Evolutionary conservation across 352 stramenopile species (phyloP), one percentile per base, ranked within the genome.

Genomic region (Phytophthora hybrid): DNA sequence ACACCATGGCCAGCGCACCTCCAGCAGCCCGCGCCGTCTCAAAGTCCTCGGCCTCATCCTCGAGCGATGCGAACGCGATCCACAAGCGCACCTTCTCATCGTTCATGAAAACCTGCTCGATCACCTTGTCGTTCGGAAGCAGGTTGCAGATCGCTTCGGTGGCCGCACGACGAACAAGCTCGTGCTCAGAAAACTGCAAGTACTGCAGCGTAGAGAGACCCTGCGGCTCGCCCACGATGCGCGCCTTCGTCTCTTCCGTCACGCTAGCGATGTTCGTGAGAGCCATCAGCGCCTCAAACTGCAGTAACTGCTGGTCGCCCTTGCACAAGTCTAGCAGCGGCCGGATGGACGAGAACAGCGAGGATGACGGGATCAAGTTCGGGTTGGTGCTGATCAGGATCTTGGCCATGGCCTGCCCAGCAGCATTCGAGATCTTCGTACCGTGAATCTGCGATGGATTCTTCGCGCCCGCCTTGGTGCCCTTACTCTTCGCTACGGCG

Each of bases 101-200:
- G 53, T 98, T 96, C 72, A 88, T 72, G 39, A 99, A 96, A n/a
- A 98, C 77, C 66, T 96, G 93, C 16, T 97, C 87, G 29, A 99
- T 93, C 53, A 99, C 93, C 26, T 95, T 83, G 32, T 97, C 84
- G 76, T 99, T 93, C 11, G 93, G 93, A 29, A 99, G 77, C 63
- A 99, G 79, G 74, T 99, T 99, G 75, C 91, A 98, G 39, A 99
- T 83, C 4, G 95, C 88, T 80, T 99, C 98, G 4, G 97, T 99
- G 9, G 97, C 96, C 10, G 98, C 98, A 60, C 96, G 90, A 65
- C 98, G 93, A 62, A 99, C 97, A 65, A 99, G 89, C 46, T 98
- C 90, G 63, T 99, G 96, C 63, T 99, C 97, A 3, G 93, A 98
- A 80, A 99, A 99, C 90, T 99, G 98, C 34, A 96, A 66, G 59